Base-by-base conservation (phyloP, 805 yeast genomes). In the Millerozyma miso region DNA sequence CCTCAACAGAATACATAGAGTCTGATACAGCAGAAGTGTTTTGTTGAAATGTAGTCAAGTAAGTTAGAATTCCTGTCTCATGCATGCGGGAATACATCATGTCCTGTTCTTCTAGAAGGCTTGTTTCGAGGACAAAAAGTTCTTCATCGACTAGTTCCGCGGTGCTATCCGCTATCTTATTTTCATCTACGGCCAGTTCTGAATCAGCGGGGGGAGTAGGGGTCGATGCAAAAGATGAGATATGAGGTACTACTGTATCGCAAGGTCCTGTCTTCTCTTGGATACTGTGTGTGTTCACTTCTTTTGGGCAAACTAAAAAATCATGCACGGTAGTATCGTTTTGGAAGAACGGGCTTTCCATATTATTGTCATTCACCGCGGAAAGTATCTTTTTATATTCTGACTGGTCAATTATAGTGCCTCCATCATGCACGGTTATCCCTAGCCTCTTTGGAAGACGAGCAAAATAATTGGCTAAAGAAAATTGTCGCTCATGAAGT, bases 1-100 rank as follows among this genome's bases (percentile, higher is more conserved):
- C 48, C 13, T 37, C 43, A 14, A 42, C 50, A 3, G 40, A 35
- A 31, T 38, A 39, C 46, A 47, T 45, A 3, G 48, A 39, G 4
- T 35, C 31, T 16, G 38, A 37, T 12, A 49, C 10, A 10, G 6
- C 29, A 7, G 29, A 23, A 23, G 29, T 23, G 29, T 23, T 23
- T 7, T 6, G 10, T 23, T 52, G 37, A 13, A 33, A 43, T 2
- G 55, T 52, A 6, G 47, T 37, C 26, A 55, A 42, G 31, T 43
- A 42, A 3, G 56, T 53, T 4, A 58, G 43, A 14, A 58, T 31
- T 3, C 46, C 42, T 42, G 55, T 58, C 41, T 58, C 60, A 23
- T 58, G 45, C 10, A 43, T 43, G 15, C 33, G 39, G 14, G 53
- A 46, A 20, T 47, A 45, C 17, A 10, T 16, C 15, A 32, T 14